Conservation (phyloP, 176 grass and related monocot species). For the Leersia perrieri region DNA sequence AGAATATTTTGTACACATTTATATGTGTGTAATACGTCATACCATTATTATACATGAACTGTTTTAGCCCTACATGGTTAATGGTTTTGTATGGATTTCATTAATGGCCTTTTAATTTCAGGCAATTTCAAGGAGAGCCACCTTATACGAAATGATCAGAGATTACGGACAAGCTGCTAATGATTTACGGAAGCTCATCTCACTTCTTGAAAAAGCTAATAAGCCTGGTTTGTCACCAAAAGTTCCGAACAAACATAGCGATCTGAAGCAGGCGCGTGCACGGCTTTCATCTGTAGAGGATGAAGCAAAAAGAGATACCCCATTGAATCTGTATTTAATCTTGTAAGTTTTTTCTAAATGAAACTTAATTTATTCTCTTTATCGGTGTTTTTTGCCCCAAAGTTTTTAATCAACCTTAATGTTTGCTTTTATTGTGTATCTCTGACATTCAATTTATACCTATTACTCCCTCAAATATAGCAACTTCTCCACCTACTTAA, state of each 20-base stretch:
- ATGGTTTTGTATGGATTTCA: constrained; percentile 18
- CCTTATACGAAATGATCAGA: constrained; percentile 93
- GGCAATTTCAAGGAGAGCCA: constrained; percentile 95
- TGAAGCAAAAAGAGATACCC: constrained; percentile 61
- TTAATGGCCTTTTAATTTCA: constrained; percentile 47
- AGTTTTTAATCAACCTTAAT: not conserved
- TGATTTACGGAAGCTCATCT: constrained; percentile 69
- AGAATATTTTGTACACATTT: constrained; percentile 30
- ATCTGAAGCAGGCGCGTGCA: constrained; percentile 55
- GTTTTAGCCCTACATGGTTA: constrained; percentile 3
- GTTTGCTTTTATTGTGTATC: not conserved
- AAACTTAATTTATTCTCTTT: constrained; percentile 20
- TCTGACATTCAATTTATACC: constrained; percentile 18
- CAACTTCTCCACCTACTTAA: too few relatives aligned
- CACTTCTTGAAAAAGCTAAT: constrained; percentile 65
- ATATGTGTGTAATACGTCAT: not conserved
- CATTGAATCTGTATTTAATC: constrained; percentile 90
- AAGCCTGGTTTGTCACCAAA: constrained; percentile 43
- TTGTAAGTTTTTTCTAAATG: constrained; percentile 68
- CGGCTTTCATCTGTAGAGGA: constrained; percentile 71
- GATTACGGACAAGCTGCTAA: constrained; percentile 80
- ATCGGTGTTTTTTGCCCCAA: not conserved
- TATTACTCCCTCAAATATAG: too few relatives aligned
- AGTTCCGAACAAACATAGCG: constrained; percentile 49
- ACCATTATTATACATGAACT: not conserved